Base-by-base conservation (phyloP, 768 basidiomycete genomes). In the Leccinum arenicola region DNA sequence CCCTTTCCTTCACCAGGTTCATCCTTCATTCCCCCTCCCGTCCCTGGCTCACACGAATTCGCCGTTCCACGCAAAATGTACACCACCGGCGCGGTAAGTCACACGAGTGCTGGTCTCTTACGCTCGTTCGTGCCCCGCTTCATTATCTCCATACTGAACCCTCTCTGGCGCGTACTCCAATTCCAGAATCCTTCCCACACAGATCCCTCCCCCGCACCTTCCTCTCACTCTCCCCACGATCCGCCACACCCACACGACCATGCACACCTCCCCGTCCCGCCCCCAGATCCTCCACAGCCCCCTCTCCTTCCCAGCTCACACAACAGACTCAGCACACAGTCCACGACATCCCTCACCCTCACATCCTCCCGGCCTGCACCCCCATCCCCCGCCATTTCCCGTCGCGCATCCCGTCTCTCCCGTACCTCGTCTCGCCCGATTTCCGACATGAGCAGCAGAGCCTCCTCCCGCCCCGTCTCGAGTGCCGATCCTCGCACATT, bases 31-130 rank as follows among this genome's bases (percentile, higher is more conserved):
- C 86, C 88, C 2, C 88, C 88, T 4, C 87, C 88, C 4, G 77
- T 81, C 4, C 85, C 84, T 1, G 81, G 82, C 3, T 77, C 82
- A 31, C 87, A 89, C 76, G 88, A 90, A 66, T 88, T 87, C 66
- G 86, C 86, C 12, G 65, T 81, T 59, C 77, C 78, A 0, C 72
- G 59, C 1, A 73, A 62, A 50, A 65, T 60, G 72, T 59, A 67
- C 57, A 63, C 64, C 36, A 36, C 61, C 29, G 70, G 70, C 64
- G 72, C 59, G 65, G 70, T 71, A 63, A 73, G 70, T 73, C 67
- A 31, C 52, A 52, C 61, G 65, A 64, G 60, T 64, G 63, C 66
- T 50, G 61, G 49, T 56, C 55, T 71, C 58, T 55, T 70, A 55
- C 59, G 66, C 62, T 63, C 63, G 54, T 59, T 73, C 66, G 56